Evolutionary conservation across 1,284 basidiomycete species (phyloP).

Genomic region (Cerrena zonata): DNA sequence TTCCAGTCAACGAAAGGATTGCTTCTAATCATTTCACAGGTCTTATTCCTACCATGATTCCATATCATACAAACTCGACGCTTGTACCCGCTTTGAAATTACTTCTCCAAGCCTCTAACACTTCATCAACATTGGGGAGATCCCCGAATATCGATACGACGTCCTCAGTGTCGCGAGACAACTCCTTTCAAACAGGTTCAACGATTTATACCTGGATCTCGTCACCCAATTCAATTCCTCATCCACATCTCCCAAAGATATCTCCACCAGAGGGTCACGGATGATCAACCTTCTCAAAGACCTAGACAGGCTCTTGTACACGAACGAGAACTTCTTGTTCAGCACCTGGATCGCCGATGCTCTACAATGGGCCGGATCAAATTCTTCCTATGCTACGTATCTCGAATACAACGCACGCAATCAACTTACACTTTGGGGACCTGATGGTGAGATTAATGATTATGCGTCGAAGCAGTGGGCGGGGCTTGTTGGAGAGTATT

Average conservation of each 20-base stretch:
- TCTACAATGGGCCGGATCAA: conserved; percentile 21
- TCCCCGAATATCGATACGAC: conserved; percentile 37
- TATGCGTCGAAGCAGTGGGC: conserved; percentile 44
- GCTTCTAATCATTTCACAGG: conserved; percentile 12
- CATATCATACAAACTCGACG: conserved; percentile 35
- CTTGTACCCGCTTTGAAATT: conserved; percentile 33
- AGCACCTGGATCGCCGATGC: conserved; percentile 36
- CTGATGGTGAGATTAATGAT: conserved; percentile 37
- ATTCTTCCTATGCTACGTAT: conserved; percentile 30
- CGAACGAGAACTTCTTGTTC: conserved; percentile 33
- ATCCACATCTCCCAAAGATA: conserved; percentile 15
- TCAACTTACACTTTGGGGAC: conserved; percentile 44
- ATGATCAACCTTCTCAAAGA: conserved; percentile 31
- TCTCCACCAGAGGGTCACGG: conserved; percentile 21
- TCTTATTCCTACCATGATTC: conserved; percentile 31
- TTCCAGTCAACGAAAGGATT: not conserved
- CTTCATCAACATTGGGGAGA: conserved; percentile 17
- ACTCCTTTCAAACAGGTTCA: conserved; percentile 36
- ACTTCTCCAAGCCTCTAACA: conserved; percentile 26
- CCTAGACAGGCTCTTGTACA: conserved; percentile 33
- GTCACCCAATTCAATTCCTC: conserved; percentile 25
- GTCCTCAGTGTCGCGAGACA: conserved; percentile 40
- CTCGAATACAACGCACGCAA: conserved; percentile 39
- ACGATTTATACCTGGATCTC: conserved; percentile 30
- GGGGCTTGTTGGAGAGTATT: conserved; percentile 37